Evolutionary conservation across 2,329 filamentous ascomycete species (phyloP).

Genomic region (Colletotrichum sp.): DNA sequence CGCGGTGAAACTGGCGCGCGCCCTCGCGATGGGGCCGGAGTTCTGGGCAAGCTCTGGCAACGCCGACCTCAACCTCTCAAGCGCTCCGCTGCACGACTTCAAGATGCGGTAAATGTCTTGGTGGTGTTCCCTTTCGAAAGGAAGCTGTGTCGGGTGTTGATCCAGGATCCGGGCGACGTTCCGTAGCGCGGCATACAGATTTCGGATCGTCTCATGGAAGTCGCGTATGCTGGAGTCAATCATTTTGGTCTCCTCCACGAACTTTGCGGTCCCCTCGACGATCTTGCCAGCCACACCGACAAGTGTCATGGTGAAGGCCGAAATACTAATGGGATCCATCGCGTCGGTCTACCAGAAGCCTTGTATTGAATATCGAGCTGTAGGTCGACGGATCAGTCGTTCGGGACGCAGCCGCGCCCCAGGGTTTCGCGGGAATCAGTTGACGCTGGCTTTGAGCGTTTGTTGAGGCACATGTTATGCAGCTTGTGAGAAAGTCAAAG

Average conservation of each 20-base stretch:
- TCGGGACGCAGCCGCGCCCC: neutral
- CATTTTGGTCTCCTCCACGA: conserved; percentile 22
- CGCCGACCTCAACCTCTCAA: conserved; percentile 21
- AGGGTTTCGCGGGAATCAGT: neutral
- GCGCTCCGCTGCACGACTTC: conserved; percentile 23
- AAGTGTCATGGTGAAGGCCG: conserved; percentile 22
- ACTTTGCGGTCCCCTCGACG: conserved; percentile 23
- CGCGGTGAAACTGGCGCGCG: conserved; percentile 23
- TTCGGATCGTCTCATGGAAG: conserved; percentile 24
- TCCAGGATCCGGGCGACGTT: conserved; percentile 22
- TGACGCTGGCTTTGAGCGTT: neutral
- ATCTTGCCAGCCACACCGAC: conserved; percentile 21
- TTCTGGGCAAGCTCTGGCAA: conserved; percentile 26
- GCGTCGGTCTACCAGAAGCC: neutral
- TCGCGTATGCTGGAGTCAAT: conserved; percentile 23
- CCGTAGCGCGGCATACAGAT: conserved; percentile 20
- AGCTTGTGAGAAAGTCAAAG: neutral
- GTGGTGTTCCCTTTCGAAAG: conserved; percentile 28
- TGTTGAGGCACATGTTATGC: neutral
- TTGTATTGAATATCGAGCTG: neutral
- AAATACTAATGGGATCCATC: conserved; percentile 27
- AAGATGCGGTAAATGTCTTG: conserved; percentile 26
- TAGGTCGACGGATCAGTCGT: neutral
- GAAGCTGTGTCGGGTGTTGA: conserved; percentile 19
- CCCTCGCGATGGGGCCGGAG: conserved; percentile 16